A percentile compares a stretch with the other conserved stretches of the same genome.
phyloP scores from a whole-genome alignment of 805 yeast species.

The Maudiozyma serrabonitensis region DNA sequence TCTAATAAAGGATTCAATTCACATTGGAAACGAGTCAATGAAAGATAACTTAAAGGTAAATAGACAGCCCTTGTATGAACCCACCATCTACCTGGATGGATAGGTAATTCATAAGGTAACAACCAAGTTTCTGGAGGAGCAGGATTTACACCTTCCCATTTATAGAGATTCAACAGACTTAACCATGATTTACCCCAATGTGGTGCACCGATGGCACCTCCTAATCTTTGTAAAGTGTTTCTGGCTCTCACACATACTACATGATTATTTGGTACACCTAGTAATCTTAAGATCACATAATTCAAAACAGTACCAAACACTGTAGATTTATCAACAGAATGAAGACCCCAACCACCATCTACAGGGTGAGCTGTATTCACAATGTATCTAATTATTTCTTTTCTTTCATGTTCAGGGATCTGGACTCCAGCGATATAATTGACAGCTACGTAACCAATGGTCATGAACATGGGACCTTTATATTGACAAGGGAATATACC shows the following conservation, averaged over 20 bases:
- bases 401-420: slow-evolving; percentile 54
- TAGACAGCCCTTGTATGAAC: slow-evolving; percentile 93
- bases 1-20: slow-evolving; percentile 52
- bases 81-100: slow-evolving; percentile 99
- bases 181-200: slow-evolving; percentile 98
- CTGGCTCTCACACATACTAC: slow-evolving; percentile 73
- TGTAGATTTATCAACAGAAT: slow-evolving; percentile 84
- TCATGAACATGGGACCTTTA: slow-evolving; percentile 97
- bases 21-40: slow-evolving; percentile 46
- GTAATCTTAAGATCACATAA: slow-evolving; percentile 68
- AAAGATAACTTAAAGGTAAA: slow-evolving; percentile 74
- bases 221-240: slow-evolving; percentile 53
- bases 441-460: slow-evolving; percentile 76
- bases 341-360: slow-evolving; percentile 99
- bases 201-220: slow-evolving; percentile 86
- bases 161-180: slow-evolving; percentile 65
- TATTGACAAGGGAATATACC: slow-evolving; percentile 90
- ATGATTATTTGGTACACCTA: slow-evolving; percentile 69
- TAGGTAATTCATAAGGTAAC: slow-evolving; percentile 68
- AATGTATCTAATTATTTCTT: slow-evolving; percentile 73
- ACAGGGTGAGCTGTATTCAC: slow-evolving; percentile 93
- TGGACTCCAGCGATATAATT: slow-evolving; percentile 58
- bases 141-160: slow-evolving; percentile 97
- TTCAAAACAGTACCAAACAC: slow-evolving; percentile 90
- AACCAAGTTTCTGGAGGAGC: slow-evolving; percentile 95